Evolutionary conservation across 441 rosid genomes (phyloP).

Genomic region (Bocquillonia castaneifolia): DNA sequence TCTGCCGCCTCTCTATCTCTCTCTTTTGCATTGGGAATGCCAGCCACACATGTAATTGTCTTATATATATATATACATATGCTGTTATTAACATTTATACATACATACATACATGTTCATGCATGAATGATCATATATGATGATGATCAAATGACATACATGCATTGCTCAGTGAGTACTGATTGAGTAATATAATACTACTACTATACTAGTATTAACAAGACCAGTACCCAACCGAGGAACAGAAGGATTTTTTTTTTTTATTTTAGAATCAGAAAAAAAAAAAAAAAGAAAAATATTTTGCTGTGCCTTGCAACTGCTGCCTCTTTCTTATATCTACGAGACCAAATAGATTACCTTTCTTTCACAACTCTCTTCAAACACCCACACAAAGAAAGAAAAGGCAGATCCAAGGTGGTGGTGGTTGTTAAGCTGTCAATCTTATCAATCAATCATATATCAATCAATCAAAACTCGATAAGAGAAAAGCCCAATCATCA

Average conservation of each 20-base stretch:
- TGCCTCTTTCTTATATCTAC: conserved; percentile 16
- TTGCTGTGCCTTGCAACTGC: not conserved
- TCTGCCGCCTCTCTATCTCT: conserved; percentile 39
- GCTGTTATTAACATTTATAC: too few relatives aligned
- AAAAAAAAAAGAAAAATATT: not conserved
- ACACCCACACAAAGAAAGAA: conserved; percentile 16
- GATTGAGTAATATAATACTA: too few relatives aligned
- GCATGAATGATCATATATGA: too few relatives aligned
- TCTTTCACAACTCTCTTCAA: conserved; percentile 28
- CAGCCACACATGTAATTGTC: conserved; percentile 36
- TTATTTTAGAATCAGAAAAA: not conserved
- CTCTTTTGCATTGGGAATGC: conserved; percentile 41
- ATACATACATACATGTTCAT: too few relatives aligned
- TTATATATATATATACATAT: conserved; percentile 3
- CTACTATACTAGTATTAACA: too few relatives aligned
- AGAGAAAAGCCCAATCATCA: conserved; percentile 33
- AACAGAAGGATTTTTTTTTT: not conserved
- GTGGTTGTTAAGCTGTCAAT: conserved; percentile 45
- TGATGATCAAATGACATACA: too few relatives aligned
- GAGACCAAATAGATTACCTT: conserved; percentile 21
- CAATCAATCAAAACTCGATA: conserved; percentile 26
- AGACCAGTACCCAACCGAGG: too few relatives aligned
- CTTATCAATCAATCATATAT: conserved; percentile 41
- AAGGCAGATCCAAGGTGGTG: conserved; percentile 45
- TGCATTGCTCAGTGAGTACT: too few relatives aligned